These are phyloP conservation scores for Chlamydomonas sp. DNA, from an alignment of 139 green algal species.

Conservation along the genomic window DNA sequence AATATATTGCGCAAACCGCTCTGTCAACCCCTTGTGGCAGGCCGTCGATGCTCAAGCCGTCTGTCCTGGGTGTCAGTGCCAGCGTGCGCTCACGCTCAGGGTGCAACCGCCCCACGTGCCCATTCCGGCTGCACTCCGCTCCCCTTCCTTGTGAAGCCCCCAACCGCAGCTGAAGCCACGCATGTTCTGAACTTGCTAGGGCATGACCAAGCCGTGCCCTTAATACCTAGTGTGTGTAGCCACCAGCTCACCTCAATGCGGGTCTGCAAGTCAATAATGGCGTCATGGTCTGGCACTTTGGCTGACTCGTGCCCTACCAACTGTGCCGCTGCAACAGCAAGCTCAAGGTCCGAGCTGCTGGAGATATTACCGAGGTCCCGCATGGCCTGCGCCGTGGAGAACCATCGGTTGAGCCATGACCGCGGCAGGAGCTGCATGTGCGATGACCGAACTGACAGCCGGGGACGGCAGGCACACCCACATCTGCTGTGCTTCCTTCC, in stretches of 20 bases:
- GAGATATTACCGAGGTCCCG: conserved; percentile 61
- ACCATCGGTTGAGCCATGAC: not conserved
- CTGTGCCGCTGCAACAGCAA: conserved; percentile 63
- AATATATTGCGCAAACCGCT: no score
- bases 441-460: conserved; percentile 16
- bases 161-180: no score
- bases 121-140: no score
- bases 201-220: no score
- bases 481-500: conserved; percentile 64
- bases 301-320: conserved; percentile 65
- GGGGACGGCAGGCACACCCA: not conserved
- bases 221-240: no score
- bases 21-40: no score
- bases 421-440: conserved; percentile 5
- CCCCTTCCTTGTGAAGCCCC: no score
- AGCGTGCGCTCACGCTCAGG: no score
- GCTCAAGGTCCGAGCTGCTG: conserved; percentile 47
- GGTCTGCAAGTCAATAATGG: conserved; percentile 57
- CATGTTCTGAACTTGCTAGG: no score
- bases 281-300: conserved; percentile 69
- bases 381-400: conserved; percentile 54
- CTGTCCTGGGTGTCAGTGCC: no score
- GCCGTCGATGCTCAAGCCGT: no score
- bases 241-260: conserved; percentile 57
- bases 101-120: no score